These are phyloP conservation scores for Ustilago bromivora DNA, from an alignment of 1,284 basidiomycete genomes.

Conservation along the genomic window DNA sequence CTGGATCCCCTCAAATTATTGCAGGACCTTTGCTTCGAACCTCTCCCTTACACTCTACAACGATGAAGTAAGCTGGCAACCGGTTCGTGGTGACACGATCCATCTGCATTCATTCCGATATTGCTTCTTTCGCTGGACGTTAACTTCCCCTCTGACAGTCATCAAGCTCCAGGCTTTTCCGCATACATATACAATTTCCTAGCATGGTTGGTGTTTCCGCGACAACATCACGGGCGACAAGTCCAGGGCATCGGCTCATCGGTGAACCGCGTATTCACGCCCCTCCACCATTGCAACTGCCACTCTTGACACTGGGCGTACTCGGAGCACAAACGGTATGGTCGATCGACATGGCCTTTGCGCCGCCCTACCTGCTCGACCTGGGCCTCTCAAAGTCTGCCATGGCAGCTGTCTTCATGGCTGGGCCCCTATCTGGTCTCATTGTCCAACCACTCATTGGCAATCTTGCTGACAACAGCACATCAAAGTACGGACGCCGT, in stretches of 20 bases:
- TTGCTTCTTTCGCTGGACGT: not conserved
- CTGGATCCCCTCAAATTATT: not conserved
- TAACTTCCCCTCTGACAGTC: not conserved
- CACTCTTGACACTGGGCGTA: constrained; percentile 58
- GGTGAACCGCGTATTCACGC: constrained; percentile 43
- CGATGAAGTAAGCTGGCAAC: constrained; percentile 6
- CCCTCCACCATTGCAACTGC: constrained; percentile 39
- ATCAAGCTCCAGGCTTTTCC: not conserved
- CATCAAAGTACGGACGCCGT: constrained; percentile 67
- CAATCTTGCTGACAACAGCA: constrained; percentile 68
- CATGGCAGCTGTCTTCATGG: constrained; percentile 64
- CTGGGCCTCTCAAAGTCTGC: constrained; percentile 61
- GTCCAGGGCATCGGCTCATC: constrained; percentile 22
- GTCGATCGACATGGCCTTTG: constrained; percentile 67
- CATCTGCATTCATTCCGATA: not conserved
- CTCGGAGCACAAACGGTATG: constrained; percentile 66
- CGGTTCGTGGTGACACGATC: constrained; percentile 5
- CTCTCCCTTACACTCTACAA: not conserved
- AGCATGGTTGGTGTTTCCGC: constrained; percentile 34
- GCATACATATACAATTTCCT: not conserved
- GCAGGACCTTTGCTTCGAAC: not conserved
- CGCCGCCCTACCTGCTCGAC: constrained; percentile 61
- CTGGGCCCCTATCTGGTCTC: constrained; percentile 63
- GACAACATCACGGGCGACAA: not conserved
- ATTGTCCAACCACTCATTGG: constrained; percentile 70